These are phyloP conservation scores for Eucalyptus pauciflora DNA, from an alignment of 345 rosid genomes.

Conservation along the genomic window DNA sequence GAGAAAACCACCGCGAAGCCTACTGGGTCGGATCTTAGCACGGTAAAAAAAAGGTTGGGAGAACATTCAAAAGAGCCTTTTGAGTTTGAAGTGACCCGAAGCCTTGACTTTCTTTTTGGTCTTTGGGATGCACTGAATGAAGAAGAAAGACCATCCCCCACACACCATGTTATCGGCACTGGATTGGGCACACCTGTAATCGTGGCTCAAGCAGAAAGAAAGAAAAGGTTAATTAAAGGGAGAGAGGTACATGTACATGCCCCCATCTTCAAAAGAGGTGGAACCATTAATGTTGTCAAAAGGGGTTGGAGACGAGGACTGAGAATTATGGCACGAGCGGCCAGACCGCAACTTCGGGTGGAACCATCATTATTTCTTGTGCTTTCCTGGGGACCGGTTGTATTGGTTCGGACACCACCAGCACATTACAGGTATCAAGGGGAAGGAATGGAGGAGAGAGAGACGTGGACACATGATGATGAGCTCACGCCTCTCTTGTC, in stretches of 20 bases:
- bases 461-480: not conserved
- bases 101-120: not conserved
- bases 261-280: not conserved
- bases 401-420: not conserved
- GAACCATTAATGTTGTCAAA: not conserved
- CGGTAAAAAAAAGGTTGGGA: accelerated
- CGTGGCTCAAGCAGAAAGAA: not conserved
- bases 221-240: not conserved
- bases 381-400: not conserved
- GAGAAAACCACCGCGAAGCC: accelerated
- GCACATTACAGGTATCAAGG: not conserved
- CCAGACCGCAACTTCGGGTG: not conserved
- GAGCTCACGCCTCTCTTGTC: not conserved
- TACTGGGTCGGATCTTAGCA: not conserved
- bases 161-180: not conserved
- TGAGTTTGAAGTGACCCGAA: not conserved
- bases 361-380: not conserved
- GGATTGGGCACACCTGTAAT: not conserved
- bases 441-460: not conserved
- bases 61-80: not conserved
- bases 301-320: not conserved
- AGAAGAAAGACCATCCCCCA: not conserved
- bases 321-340: not conserved
- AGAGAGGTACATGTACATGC: not conserved
- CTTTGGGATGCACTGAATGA: not conserved